Base-by-base conservation (phyloP, 495 filamentous ascomycete species). In the Cercophora sp. region DNA sequence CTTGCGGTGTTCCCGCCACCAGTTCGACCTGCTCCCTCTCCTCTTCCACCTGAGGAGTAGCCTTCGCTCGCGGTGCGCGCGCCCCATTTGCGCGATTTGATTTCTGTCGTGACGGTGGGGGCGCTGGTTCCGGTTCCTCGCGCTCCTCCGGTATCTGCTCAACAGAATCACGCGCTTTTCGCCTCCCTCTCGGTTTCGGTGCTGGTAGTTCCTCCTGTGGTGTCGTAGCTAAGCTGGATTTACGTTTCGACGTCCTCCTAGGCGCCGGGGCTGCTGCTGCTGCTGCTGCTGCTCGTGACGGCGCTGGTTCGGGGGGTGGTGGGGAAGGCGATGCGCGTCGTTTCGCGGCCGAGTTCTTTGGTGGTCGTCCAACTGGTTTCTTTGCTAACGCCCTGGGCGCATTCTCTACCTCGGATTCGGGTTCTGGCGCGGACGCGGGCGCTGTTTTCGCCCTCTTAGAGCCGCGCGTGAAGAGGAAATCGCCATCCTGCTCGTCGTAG, bases 401-500 rank as follows among this genome's bases (percentile, higher is more conserved):
- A 47, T 43, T 56, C 23, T 45, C n/a, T 4, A 31, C 51, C 13
- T 50, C 69, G 4, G 72, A 63, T 52, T 72, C 74, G 19, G 71
- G 62, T 48, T 68, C 67, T 8, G 64, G 59, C 19, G 58, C 74
- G 19, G 71, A 62, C 47, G 68, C 67, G 8, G 64, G 59, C 19
- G 58, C 55, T 18, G 74, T 80, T 60, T 78, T 79, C 20, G 64
- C 64, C 57, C 75, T 61, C 57, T 81, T 81, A 2, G 78, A 70
- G 31, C 68, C 76, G 36, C 81, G 80, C 52, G 77, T 76, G 58
- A 85, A 86, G 34, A 77, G 63, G 64, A 85, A 85, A 40, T 81
- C 82, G 50, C 82, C 81, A 73, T 83, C 82, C 51, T 82, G 73
- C 64, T 86, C 81, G 61, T 85, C 80, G 60, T 85, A 86, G 55